Base-by-base conservation (phyloP, 2,329 filamentous ascomycete species). In the Fusarium brachygibbosum region DNA sequence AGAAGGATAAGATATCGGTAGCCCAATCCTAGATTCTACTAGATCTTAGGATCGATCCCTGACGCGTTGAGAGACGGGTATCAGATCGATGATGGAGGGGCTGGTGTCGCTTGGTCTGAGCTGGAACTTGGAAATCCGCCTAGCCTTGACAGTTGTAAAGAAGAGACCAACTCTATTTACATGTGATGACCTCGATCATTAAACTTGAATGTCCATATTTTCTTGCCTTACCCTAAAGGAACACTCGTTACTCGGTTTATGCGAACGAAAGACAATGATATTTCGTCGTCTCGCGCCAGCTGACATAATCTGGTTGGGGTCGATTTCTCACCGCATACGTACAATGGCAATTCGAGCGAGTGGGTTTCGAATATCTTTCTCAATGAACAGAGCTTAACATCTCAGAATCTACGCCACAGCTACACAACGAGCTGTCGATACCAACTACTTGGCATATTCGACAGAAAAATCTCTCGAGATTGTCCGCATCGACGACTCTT, bases 11-110 rank as follows among this genome's bases (percentile, higher is more conserved):
- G 31, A 31, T 23, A 25, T 21, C n/a, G 25, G 40, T 25, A 37
- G 16, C 31, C 25, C 25, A 63, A 70, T 68, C 17, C n/a, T 17
- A 29, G 9, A 17, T 44, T 34, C 10, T 41, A 55, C 48, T 16
- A 44, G 37, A 57, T 63, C 40, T 38, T 34, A 32, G 40, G 25
- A 25, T 17, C n/a, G 52, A 40, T 68, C 66, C 50, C 46, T 70
- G 67, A 58, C 63, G 67, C 54, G 67, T 68, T n/a, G n/a, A 51
- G 41, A 45, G 55, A 51, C 23, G 32, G 46, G 42, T 46, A 37
- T 44, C 34, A 53, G 42, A 60, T 69, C 41, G 68, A 70, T 71
- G 64, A 71, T 71, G 68, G 64, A 66, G 68, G 68, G 68, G 68
- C 41, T 69, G 55, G 40, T 41, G 66, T 45, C 25, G 46, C 25